These are phyloP conservation scores for Yarrowia bubula DNA, from an alignment of 805 yeast genomes.

Conservation along the genomic window DNA sequence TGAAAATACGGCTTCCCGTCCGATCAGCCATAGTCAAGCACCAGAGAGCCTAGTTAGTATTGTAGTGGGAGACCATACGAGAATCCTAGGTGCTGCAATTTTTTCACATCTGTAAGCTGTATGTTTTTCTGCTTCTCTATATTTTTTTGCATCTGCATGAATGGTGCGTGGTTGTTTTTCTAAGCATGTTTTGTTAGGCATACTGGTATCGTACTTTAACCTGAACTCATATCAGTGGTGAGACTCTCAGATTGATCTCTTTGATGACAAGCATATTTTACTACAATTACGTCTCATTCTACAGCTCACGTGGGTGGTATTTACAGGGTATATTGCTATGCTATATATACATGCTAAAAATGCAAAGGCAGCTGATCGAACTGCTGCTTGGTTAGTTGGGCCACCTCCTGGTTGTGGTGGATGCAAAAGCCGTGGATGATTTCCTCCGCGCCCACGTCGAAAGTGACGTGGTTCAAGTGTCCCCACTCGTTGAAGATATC, in stretches of 20 bases:
- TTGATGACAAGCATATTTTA: not conserved
- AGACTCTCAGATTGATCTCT: too few relatives aligned
- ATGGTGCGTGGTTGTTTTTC: too few relatives aligned
- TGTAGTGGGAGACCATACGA: constrained; percentile 22
- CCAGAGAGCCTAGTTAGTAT: constrained; percentile 19
- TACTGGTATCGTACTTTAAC: too few relatives aligned
- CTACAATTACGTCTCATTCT: not conserved
- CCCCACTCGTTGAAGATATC: constrained; percentile 44
- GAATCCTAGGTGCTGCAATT: constrained; percentile 18
- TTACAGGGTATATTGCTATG: constrained; percentile 56
- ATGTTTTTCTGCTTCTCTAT: not conserved
- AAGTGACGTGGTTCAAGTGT: constrained; percentile 36
- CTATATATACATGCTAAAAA: constrained; percentile 86
- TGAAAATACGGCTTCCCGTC: constrained; percentile 22
- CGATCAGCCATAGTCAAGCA: constrained; percentile 21
- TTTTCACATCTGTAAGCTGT: not conserved
- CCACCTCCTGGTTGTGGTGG: constrained; percentile 49
- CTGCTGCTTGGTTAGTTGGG: constrained; percentile 36
- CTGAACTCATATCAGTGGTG: not conserved
- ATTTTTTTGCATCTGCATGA: not conserved
- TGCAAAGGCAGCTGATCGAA: constrained; percentile 66
- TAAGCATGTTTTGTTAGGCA: too few relatives aligned
- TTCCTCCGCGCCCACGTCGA: constrained; percentile 42
- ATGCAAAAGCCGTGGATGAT: constrained; percentile 64
- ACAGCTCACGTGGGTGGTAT: not conserved